phyloP scores from a whole-genome alignment of 2,329 filamentous ascomycete species.

The Bisporella sp. region DNA sequence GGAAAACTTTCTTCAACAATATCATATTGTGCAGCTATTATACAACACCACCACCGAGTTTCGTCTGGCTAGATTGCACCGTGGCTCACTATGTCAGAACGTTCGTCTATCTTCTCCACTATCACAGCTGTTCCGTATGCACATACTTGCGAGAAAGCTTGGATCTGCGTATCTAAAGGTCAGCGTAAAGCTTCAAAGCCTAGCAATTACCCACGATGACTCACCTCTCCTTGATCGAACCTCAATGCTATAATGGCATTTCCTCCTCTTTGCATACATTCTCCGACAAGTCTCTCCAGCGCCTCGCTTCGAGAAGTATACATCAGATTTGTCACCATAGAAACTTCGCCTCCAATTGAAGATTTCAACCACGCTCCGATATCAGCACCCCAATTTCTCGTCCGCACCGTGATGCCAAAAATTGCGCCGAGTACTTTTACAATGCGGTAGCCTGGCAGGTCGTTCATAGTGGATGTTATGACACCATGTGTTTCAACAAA shows the following conservation, averaged over 20 bases:
- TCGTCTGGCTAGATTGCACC: too few relatives aligned
- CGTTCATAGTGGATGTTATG: conserved; percentile 55
- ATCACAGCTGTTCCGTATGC: conserved; percentile 54
- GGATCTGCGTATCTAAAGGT: background rate
- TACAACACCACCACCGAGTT: too few relatives aligned
- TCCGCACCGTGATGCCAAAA: conserved; percentile 49
- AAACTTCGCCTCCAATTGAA: conserved; percentile 50
- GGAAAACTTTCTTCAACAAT: too few relatives aligned
- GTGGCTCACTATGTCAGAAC: too few relatives aligned
- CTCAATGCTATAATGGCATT: conserved; percentile 53
- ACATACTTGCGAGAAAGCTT: conserved; percentile 46
- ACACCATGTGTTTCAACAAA: conserved; percentile 56
- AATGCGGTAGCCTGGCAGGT: conserved; percentile 53
- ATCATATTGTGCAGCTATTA: too few relatives aligned
- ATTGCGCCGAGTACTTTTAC: conserved; percentile 50
- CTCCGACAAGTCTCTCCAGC: conserved; percentile 46
- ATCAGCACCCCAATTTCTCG: conserved; percentile 50
- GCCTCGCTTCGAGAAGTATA: conserved; percentile 53
- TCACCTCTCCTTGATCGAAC: conserved; percentile 46
- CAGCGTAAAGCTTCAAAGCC: conserved; percentile 22
- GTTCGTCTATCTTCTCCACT: conserved; percentile 45
- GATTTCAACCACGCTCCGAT: conserved; percentile 50
- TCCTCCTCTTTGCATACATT: conserved; percentile 49
- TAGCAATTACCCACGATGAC: background rate
- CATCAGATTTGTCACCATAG: conserved; percentile 52